These are phyloP conservation scores for Akanthomyces dipterigenus DNA, from an alignment of 2,329 filamentous ascomycete genomes.

Conservation along the genomic window DNA sequence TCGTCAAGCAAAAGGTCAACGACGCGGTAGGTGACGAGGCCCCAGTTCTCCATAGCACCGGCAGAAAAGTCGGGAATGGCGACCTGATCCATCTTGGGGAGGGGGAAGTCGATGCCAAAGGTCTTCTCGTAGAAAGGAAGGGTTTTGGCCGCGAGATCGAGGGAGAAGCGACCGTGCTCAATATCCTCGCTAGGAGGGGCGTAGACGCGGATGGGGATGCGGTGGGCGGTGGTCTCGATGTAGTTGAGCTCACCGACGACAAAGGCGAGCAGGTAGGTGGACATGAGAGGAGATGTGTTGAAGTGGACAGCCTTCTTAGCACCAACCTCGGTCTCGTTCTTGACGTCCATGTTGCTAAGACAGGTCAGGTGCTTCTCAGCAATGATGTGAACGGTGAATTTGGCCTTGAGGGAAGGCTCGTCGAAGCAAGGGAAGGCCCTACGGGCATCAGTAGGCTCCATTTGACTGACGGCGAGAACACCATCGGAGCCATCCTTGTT, in stretches of 20 bases:
- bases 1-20: conserved; percentile 80
- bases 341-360: conserved; percentile 94
- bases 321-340: conserved; percentile 65
- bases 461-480: conserved; percentile 85
- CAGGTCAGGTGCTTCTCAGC: conserved; percentile 88
- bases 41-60: conserved; percentile 98
- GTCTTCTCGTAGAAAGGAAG: conserved; percentile 93
- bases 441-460: conserved; percentile 92
- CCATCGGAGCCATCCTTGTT: conserved; percentile 69
- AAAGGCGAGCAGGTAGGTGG: conserved; percentile 90
- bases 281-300: conserved; percentile 90
- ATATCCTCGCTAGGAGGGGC: conserved; percentile 85
- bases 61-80: conserved; percentile 94
- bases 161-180: conserved; percentile 83
- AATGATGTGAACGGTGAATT: conserved; percentile 84
- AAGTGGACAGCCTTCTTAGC: conserved; percentile 81
- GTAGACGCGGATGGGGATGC: conserved; percentile 89
- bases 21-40: conserved; percentile 87
- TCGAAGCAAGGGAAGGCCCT: conserved; percentile 95
- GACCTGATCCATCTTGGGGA: conserved; percentile 55
- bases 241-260: conserved; percentile 91
- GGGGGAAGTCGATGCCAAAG: conserved; percentile 70
- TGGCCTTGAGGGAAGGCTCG: conserved; percentile 87
- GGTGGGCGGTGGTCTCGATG: conserved; percentile 86
- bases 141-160: conserved; percentile 82